Conservation (phyloP, 208 protist species). For the Blastocrithidia nonstop region DNA sequence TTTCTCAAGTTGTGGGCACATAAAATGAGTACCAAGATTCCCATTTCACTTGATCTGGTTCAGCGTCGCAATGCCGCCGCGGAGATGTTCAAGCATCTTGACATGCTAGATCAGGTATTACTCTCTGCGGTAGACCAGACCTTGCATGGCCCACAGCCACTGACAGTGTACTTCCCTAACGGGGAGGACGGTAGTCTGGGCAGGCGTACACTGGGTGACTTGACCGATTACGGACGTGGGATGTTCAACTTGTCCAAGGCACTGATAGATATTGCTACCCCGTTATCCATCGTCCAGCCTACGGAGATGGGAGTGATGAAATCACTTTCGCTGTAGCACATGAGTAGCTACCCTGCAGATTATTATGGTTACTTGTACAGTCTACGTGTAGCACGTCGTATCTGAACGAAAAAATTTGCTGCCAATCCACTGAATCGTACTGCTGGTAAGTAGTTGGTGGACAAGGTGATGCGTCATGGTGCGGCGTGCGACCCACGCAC, state of each 20-base stretch:
- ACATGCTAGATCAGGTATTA: constrained; percentile 79
- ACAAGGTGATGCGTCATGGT: constrained; percentile 76
- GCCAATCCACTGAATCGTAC: constrained; percentile 73
- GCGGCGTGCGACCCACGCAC: constrained; percentile 71
- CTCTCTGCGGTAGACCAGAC: constrained; percentile 77
- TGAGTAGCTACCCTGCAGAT: constrained; percentile 78
- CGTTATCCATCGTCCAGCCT: constrained; percentile 58
- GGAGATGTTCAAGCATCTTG: constrained; percentile 79
- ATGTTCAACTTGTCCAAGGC: constrained; percentile 71
- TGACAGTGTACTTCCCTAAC: constrained; percentile 80
- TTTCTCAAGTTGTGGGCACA: constrained; percentile 82
- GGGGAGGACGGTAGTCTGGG: constrained; percentile 34
- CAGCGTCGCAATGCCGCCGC: constrained; percentile 67
- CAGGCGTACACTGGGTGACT: constrained; percentile 71
- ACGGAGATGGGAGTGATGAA: constrained; percentile 48
- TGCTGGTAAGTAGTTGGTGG: constrained; percentile 59
- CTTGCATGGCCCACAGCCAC: constrained; percentile 73
- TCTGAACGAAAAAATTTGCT: constrained; percentile 85
- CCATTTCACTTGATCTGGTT: constrained; percentile 81
- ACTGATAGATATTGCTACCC: constrained; percentile 61
- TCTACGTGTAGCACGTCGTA: constrained; percentile 67
- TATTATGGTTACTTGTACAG: constrained; percentile 91
- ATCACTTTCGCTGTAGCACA: constrained; percentile 80
- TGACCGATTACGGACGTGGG: constrained; percentile 50
- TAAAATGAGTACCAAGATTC: constrained; percentile 73